Evolutionary conservation across 164 flowering plant genomes (phyloP), one percentile per base, ranked within the genome.

Genomic region (Tetracentron sinense): DNA sequence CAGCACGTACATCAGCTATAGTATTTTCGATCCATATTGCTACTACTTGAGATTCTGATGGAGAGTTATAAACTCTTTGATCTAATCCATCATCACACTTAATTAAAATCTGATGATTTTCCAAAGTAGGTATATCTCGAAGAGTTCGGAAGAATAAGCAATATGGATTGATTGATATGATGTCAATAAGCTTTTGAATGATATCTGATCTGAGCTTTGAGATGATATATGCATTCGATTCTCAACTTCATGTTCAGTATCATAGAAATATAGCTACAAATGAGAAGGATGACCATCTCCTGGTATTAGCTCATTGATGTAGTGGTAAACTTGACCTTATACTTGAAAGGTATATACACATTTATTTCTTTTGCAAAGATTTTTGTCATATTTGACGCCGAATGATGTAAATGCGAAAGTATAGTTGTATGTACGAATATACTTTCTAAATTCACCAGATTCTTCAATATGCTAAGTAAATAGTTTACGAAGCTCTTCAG

Each of bases 381-480:
- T 15, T n/a, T 17, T 23, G 14, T 60, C 63, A 27, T 6, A 44
- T 60, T 28, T 60, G 12, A 48, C 54, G 8, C 63, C 54, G 26
- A 29, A 60, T 6, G 63, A 60, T 17, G 54, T 60, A 22, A 27
- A 60, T 42, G 54, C 31, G 7, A 46, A 60, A 5, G 2, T 46
- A 30, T 60, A 47, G 47, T 60, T 60, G 16, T 60, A 60, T 22
- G 63, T 47, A 7, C 63, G 52, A 26, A 60, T 29, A 19, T 60
- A 46, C 16, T 16, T 60, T 27, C 35, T 23, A 21, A 61, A 49
- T 53, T 12, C 17, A 25, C 8, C 12, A 1, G n/a, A 4, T 11
- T 53, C 31, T 28, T 53, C 31, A 6, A 14, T 25, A 3, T 26
- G 25, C 12, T 15, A 25, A 2, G 19, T 26, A 11, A 53, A 47